Evolutionary conservation across 1,284 basidiomycete species (phyloP), one percentile per base, ranked within the genome.

Genomic region (Tilletia caries): DNA sequence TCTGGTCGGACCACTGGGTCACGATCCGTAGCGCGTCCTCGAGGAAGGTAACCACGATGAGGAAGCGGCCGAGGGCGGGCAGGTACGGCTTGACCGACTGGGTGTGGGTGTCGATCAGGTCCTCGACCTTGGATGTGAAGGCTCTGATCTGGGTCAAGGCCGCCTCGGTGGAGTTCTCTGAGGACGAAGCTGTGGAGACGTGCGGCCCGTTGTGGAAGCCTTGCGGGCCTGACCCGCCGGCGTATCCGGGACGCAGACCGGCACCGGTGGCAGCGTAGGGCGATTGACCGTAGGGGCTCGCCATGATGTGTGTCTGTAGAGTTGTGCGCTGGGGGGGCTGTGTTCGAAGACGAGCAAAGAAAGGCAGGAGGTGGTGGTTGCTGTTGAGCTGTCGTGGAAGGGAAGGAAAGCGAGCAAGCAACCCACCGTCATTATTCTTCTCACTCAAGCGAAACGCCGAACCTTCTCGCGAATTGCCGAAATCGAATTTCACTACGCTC

Each of bases 31-130:
- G 85, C 13, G 95, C 93, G 84, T 98, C 95, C 86, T 99, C 95
- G 83, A 95, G 86, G 86, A 99, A 99, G 4, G 95, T 99, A 54
- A 96, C 93, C 68, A 99, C 93, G 84, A 98, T 98, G 75, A 99
- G 86, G 86, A 98, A 98, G 75, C 96, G 89, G 72, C 94, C 96
- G 83, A 98, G 90, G 65, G 93, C 91, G 34, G 96, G 95, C 79
- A 99, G 88, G 84, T 95, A 91, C 66, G 96, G 96, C 84, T 91
- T 91, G 85, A 98, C 87, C 34, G 96, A 95, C 82, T 97, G 93
- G 6, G 93, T 90, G 85, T 92, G 91, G 75, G 91, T 90, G 84
- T 98, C 96, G 82, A 97, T 89, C 75, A 90, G 86, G 85, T 99
- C 96, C 86, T 99, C 96, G 71, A 93, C 88, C 84, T 90, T 83